These are phyloP conservation scores for Tephrocybe rancida DNA, from an alignment of 768 basidiomycete species.

Conservation along the genomic window DNA sequence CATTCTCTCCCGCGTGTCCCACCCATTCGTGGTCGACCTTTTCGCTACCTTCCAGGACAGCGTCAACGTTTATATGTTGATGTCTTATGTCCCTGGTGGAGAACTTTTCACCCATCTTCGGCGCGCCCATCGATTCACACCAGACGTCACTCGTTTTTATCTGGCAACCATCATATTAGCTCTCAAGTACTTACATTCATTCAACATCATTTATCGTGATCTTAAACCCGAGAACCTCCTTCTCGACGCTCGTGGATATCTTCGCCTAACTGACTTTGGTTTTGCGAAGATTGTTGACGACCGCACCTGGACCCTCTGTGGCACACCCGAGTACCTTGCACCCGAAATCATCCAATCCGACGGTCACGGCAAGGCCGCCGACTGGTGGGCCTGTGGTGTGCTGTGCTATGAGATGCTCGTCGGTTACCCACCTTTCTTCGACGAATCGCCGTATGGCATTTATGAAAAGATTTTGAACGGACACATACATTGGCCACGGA, in stretches of 20 bases:
- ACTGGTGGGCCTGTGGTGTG: constrained; percentile 99
- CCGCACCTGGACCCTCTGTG: constrained; percentile 97
- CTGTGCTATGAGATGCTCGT: constrained; percentile 99
- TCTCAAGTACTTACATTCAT: constrained; percentile 91
- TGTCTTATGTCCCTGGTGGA: constrained; percentile 95
- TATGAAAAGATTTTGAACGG: constrained; percentile 96
- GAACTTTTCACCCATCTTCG: constrained; percentile 97
- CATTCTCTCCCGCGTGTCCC: constrained; percentile 88
- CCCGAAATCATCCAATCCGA: constrained; percentile 98
- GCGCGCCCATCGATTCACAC: constrained; percentile 91
- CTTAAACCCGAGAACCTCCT: constrained; percentile 99
- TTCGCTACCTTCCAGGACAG: constrained; percentile 96
- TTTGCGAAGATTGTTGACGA: constrained; percentile 98
- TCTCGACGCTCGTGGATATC: constrained; percentile 89
- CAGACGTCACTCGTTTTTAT: constrained; percentile 98
- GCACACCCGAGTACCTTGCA: constrained; percentile 95
- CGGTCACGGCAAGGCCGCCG: constrained; percentile 96
- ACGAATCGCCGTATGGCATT: constrained; percentile 96
- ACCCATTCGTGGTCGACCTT: constrained; percentile 96
- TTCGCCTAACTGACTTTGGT: constrained; percentile 96
- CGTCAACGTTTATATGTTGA: constrained; percentile 96
- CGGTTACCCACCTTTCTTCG: constrained; percentile 98
- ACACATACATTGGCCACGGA: constrained; percentile 87
- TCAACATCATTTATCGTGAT: constrained; percentile 98
- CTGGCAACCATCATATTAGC: constrained; percentile 95